These are phyloP conservation scores for Alternaria atra DNA, from an alignment of 2,329 filamentous ascomycete genomes.

Conservation along the genomic window DNA sequence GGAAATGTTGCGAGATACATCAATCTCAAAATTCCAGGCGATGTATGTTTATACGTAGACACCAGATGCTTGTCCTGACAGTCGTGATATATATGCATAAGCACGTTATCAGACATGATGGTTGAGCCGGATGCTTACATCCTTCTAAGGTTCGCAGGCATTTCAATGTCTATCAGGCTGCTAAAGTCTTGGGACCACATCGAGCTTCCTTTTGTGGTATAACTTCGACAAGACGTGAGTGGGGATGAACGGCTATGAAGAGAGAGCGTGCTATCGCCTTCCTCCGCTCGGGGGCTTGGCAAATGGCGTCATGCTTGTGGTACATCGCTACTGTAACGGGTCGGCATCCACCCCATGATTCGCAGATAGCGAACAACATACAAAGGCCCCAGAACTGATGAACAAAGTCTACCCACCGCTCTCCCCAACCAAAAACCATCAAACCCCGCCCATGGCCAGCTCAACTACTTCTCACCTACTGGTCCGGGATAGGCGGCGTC, in stretches of 20 bases:
- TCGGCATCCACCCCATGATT: neutral
- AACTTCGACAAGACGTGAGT: neutral
- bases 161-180: neutral
- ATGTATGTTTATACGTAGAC: neutral
- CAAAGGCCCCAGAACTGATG: too few relatives aligned
- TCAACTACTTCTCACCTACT: neutral
- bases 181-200: neutral
- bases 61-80: neutral
- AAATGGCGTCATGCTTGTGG: neutral
- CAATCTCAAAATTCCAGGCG: too few relatives aligned
- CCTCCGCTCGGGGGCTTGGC: conserved; percentile 1
- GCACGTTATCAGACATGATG: neutral
- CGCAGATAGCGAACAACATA: neutral
- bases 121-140: neutral
- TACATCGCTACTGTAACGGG: neutral
- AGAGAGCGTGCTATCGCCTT: neutral
- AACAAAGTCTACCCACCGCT: neutral
- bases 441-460: neutral
- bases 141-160: neutral
- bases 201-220: conserved; percentile 9
- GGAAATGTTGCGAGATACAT: neutral
- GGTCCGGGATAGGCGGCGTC: conserved; percentile 12
- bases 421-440: neutral
- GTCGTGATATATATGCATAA: conserved; percentile 9
- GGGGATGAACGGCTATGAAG: neutral